Conservation (phyloP, 2,329 filamentous ascomycete genomes). For the Ophioceras dolichostomum region DNA sequence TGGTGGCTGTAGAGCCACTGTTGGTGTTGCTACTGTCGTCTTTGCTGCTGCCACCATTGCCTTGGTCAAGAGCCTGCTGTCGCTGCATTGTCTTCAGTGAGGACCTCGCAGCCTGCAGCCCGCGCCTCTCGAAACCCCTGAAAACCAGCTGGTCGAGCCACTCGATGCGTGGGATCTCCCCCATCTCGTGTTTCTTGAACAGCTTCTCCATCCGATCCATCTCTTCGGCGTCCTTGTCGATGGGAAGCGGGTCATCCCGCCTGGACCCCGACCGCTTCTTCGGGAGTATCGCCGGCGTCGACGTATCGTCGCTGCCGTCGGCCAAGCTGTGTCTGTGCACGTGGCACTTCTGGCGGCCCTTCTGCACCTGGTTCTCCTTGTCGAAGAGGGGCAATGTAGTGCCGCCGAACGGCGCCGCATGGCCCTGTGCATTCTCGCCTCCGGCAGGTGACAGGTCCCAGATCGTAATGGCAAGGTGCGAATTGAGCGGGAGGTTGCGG, state of each 20-base stretch:
- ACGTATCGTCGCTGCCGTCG: conserved; percentile 70
- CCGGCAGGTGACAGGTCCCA: conserved; percentile 88
- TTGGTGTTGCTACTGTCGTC: conserved; percentile 11
- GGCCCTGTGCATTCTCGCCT: conserved; percentile 54
- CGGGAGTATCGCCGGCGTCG: conserved; percentile 58
- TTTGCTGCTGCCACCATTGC: conserved; percentile 19
- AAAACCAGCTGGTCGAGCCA: conserved; percentile 96
- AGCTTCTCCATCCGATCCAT: conserved; percentile 79
- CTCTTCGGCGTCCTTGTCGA: conserved; percentile 68
- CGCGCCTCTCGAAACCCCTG: conserved; percentile 71
- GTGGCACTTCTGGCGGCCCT: conserved; percentile 83
- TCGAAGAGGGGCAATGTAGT: conserved; percentile 92
- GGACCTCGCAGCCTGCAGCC: conserved; percentile 50
- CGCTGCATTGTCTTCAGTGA: conserved; percentile 47
- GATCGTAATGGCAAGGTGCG: conserved; percentile 80
- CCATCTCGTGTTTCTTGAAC: conserved; percentile 97
- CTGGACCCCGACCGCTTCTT: conserved; percentile 33
- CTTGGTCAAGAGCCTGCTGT: conserved; percentile 19
- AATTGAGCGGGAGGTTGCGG: conserved; percentile 66
- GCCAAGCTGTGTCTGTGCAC: conserved; percentile 72
- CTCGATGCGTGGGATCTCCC: conserved; percentile 81
- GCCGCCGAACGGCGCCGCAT: conserved; percentile 84
- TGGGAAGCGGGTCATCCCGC: conserved; percentile 32
- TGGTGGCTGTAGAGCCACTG: conserved; percentile 14
- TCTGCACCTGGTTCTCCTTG: conserved; percentile 78